phyloP scores from a whole-genome alignment of 2,329 filamentous ascomycete genomes.

The Ramularia endophylla region DNA sequence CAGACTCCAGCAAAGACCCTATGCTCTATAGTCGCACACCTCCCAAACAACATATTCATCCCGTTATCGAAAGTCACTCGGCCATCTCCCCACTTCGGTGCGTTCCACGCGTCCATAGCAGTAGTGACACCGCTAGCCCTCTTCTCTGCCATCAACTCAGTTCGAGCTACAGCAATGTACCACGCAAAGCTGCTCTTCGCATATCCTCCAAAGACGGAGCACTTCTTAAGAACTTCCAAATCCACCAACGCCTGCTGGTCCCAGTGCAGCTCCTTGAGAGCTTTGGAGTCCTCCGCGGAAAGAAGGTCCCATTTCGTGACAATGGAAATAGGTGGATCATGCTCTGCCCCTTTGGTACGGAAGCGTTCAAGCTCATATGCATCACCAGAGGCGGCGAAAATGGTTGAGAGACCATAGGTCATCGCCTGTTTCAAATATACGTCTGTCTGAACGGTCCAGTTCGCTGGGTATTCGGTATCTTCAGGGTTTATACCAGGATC shows the following conservation, averaged over 20 bases:
- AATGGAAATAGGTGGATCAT: slow-evolving; percentile 34
- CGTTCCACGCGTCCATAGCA: slow-evolving; percentile 6
- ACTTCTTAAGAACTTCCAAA: slow-evolving; percentile 43
- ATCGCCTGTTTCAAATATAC: slow-evolving; percentile 31
- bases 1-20: too few species aligned
- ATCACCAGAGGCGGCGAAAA: slow-evolving; percentile 41
- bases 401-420: slow-evolving; percentile 22
- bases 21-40: too few species aligned
- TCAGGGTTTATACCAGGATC: too few species aligned
- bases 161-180: slow-evolving; percentile 40
- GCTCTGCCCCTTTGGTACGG: slow-evolving; percentile 26
- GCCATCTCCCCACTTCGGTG: slow-evolving; percentile 1
- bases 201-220: slow-evolving; percentile 38
- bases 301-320: slow-evolving; percentile 40
- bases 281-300: slow-evolving; percentile 29
- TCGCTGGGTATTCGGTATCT: too few species aligned
- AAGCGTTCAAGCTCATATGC: slow-evolving; percentile 33
- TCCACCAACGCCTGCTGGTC: slow-evolving; percentile 46
- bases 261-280: slow-evolving; percentile 36
- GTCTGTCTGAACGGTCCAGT: slow-evolving; percentile 29
- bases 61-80: too few species aligned
- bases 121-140: too few species aligned
- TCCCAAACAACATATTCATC: too few species aligned
- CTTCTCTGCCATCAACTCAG: slow-evolving; percentile 15
- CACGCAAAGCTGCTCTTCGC: slow-evolving; percentile 41